Evolutionary conservation across 805 yeast genomes (phyloP).

Genomic region (Wickerhamomyces bovis): DNA sequence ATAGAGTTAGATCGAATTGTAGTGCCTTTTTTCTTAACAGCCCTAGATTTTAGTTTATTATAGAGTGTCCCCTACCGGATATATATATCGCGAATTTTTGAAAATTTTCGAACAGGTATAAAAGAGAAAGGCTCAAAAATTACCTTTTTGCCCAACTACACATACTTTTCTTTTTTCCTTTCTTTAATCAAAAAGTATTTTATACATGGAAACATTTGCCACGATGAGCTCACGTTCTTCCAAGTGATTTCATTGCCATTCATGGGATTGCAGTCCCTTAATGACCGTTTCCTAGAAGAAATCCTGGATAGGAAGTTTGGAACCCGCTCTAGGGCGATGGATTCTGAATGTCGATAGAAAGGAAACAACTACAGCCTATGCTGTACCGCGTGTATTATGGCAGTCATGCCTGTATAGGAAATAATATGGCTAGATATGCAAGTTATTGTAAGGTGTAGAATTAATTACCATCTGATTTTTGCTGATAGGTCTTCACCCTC

Average conservation of each 20-base stretch:
- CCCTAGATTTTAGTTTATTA: not conserved
- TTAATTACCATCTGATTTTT: conserved; percentile 28
- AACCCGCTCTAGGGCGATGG: conserved; percentile 22
- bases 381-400: not conserved
- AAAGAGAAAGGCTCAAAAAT: not conserved
- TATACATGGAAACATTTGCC: conserved; percentile 27
- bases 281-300: conserved; percentile 25
- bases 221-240: conserved; percentile 25
- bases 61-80: not conserved
- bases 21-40: not conserved
- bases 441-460: not conserved
- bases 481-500: conserved; percentile 39
- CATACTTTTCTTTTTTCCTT: conserved; percentile 11
- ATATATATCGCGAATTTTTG: not conserved
- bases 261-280: conserved; percentile 24
- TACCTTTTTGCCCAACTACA: not conserved
- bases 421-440: not conserved
- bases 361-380: conserved; percentile 15
- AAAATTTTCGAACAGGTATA: not conserved
- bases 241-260: conserved; percentile 29
- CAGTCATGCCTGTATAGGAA: not conserved
- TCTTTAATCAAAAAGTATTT: conserved; percentile 27
- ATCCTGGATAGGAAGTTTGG: conserved; percentile 30
- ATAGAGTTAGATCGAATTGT: not conserved
- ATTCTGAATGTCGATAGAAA: conserved; percentile 27